Evolutionary conservation across 2,329 filamentous ascomycete genomes (phyloP).

Genomic region (Leptosphaerulina australis): DNA sequence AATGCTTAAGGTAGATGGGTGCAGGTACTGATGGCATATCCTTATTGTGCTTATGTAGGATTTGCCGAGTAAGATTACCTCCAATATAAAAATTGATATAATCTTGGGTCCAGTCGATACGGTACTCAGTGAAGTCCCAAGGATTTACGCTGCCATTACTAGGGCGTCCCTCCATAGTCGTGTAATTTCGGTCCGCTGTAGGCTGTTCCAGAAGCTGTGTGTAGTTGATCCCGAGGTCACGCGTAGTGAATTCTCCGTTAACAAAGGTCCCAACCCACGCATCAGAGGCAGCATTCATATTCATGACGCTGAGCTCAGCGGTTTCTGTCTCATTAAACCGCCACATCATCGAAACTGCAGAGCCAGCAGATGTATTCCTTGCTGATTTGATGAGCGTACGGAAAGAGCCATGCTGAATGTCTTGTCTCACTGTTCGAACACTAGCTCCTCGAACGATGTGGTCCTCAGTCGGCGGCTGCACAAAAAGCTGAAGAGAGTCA

Average conservation of each 20-base stretch:
- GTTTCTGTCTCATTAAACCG: slow-evolving; percentile 54
- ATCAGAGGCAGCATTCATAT: slow-evolving; percentile 47
- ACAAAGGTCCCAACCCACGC: slow-evolving; percentile 52
- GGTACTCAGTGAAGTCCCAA: slow-evolving; percentile 55
- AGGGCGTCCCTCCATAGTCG: slow-evolving; percentile 39
- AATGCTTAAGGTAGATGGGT: slow-evolving; percentile 55
- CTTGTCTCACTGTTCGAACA: slow-evolving; percentile 52
- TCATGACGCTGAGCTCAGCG: slow-evolving; percentile 54
- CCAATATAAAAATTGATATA: slow-evolving; percentile 53
- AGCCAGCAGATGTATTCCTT: slow-evolving; percentile 45
- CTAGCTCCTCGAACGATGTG: slow-evolving; percentile 55
- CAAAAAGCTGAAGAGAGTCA: slow-evolving; percentile 44
- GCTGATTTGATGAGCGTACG: slow-evolving; percentile 53
- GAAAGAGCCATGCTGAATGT: slow-evolving; percentile 58
- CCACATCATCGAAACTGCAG: slow-evolving; percentile 55
- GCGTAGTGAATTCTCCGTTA: slow-evolving; percentile 48
- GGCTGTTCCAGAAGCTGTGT: slow-evolving; percentile 41
- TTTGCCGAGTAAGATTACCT: slow-evolving; percentile 44
- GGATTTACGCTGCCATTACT: slow-evolving; percentile 44
- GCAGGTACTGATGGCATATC: slow-evolving; percentile 51
- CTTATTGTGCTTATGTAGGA: slow-evolving; percentile 41
- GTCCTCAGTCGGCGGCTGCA: slow-evolving; percentile 40
- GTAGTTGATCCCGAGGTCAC: slow-evolving; percentile 50
- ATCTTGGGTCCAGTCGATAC: slow-evolving; percentile 56
- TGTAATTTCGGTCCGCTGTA: slow-evolving; percentile 47